These are phyloP conservation scores for Pulveroboletus frians DNA, from an alignment of 768 basidiomycete species.

Conservation along the genomic window DNA sequence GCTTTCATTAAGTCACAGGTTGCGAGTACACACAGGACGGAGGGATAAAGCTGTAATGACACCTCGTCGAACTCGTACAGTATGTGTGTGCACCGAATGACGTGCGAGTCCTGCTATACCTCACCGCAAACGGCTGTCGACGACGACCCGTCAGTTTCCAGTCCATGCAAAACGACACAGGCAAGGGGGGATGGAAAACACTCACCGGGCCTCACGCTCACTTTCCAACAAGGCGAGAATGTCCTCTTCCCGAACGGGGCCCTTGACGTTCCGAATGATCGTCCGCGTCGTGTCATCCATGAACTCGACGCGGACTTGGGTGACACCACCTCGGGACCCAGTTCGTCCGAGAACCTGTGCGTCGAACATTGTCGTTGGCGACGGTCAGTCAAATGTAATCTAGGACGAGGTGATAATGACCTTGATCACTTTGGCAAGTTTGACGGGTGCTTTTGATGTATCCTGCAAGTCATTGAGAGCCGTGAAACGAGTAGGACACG, in stretches of 20 bases:
- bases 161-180: too few species aligned
- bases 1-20: not conserved
- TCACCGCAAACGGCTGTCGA: conserved; percentile 23
- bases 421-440: conserved; percentile 98
- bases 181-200: not conserved
- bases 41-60: too few species aligned
- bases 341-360: conserved; percentile 92
- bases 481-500: too few species aligned
- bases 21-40: not conserved
- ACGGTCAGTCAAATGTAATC: too few species aligned
- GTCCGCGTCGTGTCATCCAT: conserved; percentile 94
- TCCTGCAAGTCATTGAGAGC: conserved; percentile 43
- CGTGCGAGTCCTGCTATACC: not conserved
- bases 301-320: conserved; percentile 99
- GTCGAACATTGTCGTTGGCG: not conserved
- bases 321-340: conserved; percentile 98
- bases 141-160: not conserved
- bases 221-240: conserved; percentile 95
- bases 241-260: conserved; percentile 93
- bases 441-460: conserved; percentile 87
- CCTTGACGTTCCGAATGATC: conserved; percentile 99
- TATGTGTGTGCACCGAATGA: not conserved
- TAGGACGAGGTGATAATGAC: conserved; percentile 34
- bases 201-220: conserved; percentile 97
- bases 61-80: not conserved